Conservation (phyloP, 176 grass and related monocot genomes). For the Paspalum notatum region DNA sequence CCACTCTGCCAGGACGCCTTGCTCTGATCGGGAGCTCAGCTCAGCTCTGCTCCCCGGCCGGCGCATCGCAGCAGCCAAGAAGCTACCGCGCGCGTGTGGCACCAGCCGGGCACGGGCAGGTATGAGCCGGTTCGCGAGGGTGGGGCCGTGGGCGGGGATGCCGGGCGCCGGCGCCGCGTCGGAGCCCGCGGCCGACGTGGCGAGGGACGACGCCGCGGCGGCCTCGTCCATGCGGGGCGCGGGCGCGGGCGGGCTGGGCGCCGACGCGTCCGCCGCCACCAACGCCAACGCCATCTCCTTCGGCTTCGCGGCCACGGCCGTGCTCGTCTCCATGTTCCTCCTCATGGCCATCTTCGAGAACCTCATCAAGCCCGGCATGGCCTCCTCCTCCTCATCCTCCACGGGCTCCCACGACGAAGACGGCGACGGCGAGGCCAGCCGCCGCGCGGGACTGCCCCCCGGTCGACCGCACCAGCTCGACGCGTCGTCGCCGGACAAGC, state of each 20-base stretch:
- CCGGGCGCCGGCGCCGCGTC: conserved; percentile 35
- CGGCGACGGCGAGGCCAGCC: not conserved
- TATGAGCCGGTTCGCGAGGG: conserved; percentile 68
- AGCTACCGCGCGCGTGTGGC: too few relatives aligned
- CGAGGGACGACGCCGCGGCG: conserved; percentile 40
- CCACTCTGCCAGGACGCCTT: not conserved
- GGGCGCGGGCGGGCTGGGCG: too few relatives aligned
- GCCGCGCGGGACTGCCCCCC: not conserved
- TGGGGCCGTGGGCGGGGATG: conserved; percentile 62
- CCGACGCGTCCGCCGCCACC: conserved; percentile 47
- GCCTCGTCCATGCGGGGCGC: conserved; percentile 63
- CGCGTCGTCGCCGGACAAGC: conserved; percentile 51
- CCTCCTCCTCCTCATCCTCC: conserved; percentile 50
- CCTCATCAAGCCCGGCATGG: conserved; percentile 83
- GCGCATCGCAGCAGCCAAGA: not conserved
- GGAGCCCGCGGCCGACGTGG: conserved; percentile 34
- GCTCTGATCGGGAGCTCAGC: not conserved
- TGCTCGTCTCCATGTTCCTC: conserved; percentile 97
- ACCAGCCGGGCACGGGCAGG: too few relatives aligned
- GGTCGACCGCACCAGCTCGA: not conserved
- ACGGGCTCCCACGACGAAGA: conserved; percentile 24
- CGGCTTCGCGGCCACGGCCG: conserved; percentile 90
- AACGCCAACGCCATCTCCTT: conserved; percentile 96
- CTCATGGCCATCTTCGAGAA: conserved; percentile 98
- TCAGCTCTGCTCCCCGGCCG: not conserved